Base-by-base conservation (phyloP, 1,284 basidiomycete species). In the Papiliotrema flavescens region DNA sequence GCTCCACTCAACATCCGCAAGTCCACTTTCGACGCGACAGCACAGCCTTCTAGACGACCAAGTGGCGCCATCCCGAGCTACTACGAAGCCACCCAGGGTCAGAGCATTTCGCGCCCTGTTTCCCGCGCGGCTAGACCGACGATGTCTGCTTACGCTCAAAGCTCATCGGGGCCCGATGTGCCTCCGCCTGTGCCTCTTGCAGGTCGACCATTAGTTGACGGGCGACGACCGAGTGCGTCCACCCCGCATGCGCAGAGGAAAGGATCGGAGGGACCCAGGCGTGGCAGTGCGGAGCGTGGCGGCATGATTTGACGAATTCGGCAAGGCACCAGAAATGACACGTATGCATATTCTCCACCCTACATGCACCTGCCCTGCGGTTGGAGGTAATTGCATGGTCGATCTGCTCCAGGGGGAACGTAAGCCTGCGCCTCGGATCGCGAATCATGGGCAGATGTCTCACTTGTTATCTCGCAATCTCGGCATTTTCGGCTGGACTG, bases 301-400 rank as follows among this genome's bases (percentile, higher is more conserved):
- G 46, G 46, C 17, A 47, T 47, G 46, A 47, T 47, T 20, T 47
- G 28, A 40, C n/a, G n/a, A n/a, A n/a, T n/a, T n/a, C n/a, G n/a
- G n/a, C n/a, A n/a, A n/a, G n/a, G n/a, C n/a, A n/a, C n/a, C n/a
- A n/a, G n/a, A n/a, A n/a, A n/a, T n/a, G n/a, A n/a, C n/a, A n/a
- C n/a, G n/a, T n/a, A n/a, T n/a, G n/a, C n/a, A n/a, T n/a, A n/a
- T n/a, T n/a, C n/a, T n/a, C n/a, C n/a, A n/a, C n/a, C n/a, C n/a
- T n/a, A n/a, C n/a, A n/a, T n/a, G n/a, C n/a, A n/a, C n/a, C n/a
- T n/a, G n/a, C n/a, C n/a, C n/a, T n/a, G n/a, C n/a, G n/a, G n/a
- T n/a, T n/a, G n/a, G n/a, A n/a, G n/a, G n/a, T n/a, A n/a, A n/a
- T n/a, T n/a, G n/a, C n/a, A n/a, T n/a, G n/a, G n/a, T n/a, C n/a